These are phyloP conservation scores for Cutaneotrichosporon sp. DNA, from an alignment of 1,284 basidiomycete species.

Conservation along the genomic window DNA sequence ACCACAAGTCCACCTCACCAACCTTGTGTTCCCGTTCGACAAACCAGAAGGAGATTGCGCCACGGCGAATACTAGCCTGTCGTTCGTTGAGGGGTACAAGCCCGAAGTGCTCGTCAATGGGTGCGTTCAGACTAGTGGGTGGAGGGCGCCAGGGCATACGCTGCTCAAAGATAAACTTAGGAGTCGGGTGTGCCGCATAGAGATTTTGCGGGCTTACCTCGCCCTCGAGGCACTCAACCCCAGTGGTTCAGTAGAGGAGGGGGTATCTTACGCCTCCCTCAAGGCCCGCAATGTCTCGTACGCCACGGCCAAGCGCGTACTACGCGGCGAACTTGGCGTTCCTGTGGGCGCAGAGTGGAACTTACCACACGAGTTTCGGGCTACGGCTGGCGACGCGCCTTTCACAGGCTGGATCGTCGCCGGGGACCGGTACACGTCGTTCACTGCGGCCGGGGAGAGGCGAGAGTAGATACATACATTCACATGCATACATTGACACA, in stretches of 20 bases:
- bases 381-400: conserved; percentile 35
- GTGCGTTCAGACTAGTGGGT: conserved; percentile 31
- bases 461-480: not conserved
- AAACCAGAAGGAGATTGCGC: conserved; percentile 55
- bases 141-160: conserved; percentile 34
- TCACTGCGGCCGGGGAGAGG: conserved; percentile 34
- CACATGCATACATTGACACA: conserved; percentile 8
- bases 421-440: conserved; percentile 60
- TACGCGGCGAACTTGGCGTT: conserved; percentile 53
- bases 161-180: conserved; percentile 33
- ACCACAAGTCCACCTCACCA: conserved; percentile 59
- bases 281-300: conserved; percentile 55
- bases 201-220: conserved; percentile 56
- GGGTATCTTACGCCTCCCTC: conserved; percentile 49
- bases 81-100: conserved; percentile 57
- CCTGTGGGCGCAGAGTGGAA: conserved; percentile 13
- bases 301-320: conserved; percentile 56
- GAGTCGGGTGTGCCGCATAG: conserved; percentile 37
- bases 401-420: conserved; percentile 66
- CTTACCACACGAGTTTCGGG: conserved; percentile 17
- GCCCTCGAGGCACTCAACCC: conserved; percentile 16
- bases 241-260: not conserved
- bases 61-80: conserved; percentile 19
- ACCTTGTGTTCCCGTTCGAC: conserved; percentile 31
- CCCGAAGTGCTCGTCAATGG: conserved; percentile 55